Percentiles rank a stretch among this genome's conserved stretches.
Conservation (phyloP, 441 rosid species). For the Croton laevigatus region DNA sequence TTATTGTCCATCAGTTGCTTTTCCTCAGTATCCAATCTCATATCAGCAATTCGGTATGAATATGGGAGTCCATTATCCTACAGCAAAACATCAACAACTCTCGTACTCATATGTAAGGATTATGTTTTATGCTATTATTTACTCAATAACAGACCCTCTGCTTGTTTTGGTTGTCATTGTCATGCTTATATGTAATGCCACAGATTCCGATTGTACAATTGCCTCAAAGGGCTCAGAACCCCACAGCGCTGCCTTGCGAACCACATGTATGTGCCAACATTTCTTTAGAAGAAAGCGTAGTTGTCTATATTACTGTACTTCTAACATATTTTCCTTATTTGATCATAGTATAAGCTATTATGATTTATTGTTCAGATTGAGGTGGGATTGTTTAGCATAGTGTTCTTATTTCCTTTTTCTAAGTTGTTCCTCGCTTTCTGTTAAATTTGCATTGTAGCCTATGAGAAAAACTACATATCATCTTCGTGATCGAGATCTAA, state of each 20-base stretch:
- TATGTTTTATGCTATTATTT: conserved; percentile 1
- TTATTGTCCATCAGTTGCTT: conserved; percentile 23
- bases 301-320: not conserved
- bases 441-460: conserved; percentile 23
- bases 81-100: conserved; percentile 12
- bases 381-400: not conserved
- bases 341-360: not conserved
- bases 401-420: conserved; percentile 10
- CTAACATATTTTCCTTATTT: not conserved
- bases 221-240: conserved; percentile 1
- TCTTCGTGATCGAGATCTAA: conserved; percentile 12
- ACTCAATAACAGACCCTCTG: not conserved
- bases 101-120: conserved; percentile 27
- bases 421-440: not conserved
- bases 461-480: conserved; percentile 12
- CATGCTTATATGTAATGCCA: not conserved
- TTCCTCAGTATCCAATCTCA: conserved; percentile 29
- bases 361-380: not conserved
- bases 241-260: conserved; percentile 5
- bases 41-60: conserved; percentile 20
- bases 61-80: conserved; percentile 22
- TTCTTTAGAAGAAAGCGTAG: not conserved
- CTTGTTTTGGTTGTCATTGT: conserved; percentile 3
- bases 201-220: conserved; percentile 15
- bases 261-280: conserved; percentile 18